Percentiles rank a stretch among this genome's conserved stretches.
Evolutionary conservation across 1,284 basidiomycete species (phyloP).

Genomic region (Inonotus obliquus): DNA sequence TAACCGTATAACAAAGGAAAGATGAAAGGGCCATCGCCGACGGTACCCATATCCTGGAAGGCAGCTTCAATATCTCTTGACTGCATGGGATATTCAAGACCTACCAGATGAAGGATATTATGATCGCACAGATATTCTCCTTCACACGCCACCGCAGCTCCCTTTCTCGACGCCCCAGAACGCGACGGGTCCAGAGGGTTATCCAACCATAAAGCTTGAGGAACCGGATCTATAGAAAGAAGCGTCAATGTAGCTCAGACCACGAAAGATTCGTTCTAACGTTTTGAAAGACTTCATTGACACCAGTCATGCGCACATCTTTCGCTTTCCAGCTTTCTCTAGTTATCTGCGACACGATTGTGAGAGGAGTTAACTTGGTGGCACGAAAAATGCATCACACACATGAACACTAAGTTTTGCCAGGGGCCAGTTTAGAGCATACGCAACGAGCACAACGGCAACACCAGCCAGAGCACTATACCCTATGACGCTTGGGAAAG

Average conservation of each 20-base stretch:
- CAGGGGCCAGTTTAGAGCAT: conserved; percentile 61
- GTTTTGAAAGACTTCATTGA: conserved; percentile 77
- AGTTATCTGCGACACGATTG: conserved; percentile 40
- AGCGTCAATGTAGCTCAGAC: neutral
- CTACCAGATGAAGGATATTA: conserved; percentile 62
- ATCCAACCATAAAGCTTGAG: conserved; percentile 73
- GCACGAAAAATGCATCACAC: conserved; percentile 21
- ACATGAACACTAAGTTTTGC: conserved; percentile 64
- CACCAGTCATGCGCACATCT: conserved; percentile 70
- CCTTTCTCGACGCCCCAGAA: conserved; percentile 45
- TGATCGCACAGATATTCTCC: conserved; percentile 51
- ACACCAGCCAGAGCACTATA: conserved; percentile 83
- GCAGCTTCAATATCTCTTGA: neutral
- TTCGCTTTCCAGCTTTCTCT: conserved; percentile 63
- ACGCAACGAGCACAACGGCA: conserved; percentile 60
- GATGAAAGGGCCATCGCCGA: conserved; percentile 60
- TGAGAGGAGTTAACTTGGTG: neutral
- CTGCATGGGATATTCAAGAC: conserved; percentile 4
- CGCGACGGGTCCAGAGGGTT: conserved; percentile 49
- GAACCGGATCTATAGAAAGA: conserved; percentile 42
- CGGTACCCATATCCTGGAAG: conserved; percentile 60
- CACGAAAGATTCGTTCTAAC: neutral
- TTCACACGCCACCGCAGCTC: conserved; percentile 63
- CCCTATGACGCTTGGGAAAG: conserved; percentile 58
- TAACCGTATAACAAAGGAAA: conserved; percentile 60